These are phyloP conservation scores for Dictyostelium brefeldianum DNA, from an alignment of 78 protist species.

Conservation along the genomic window DNA sequence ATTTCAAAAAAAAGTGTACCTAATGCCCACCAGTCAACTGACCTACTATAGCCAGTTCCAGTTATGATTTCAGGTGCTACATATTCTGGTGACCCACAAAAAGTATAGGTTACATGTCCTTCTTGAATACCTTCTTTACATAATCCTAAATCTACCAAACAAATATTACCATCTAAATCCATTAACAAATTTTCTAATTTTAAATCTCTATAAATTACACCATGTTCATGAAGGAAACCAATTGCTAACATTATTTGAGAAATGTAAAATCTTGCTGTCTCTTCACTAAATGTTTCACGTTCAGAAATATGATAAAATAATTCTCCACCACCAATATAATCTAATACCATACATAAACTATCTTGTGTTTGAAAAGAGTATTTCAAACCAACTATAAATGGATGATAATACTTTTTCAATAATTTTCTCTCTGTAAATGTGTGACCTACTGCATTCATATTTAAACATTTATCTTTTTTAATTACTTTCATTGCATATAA, in stretches of 20 bases:
- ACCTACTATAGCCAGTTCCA: constrained; percentile 88
- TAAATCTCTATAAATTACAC: constrained; percentile 94
- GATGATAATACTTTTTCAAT: constrained; percentile 80
- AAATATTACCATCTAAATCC: constrained; percentile 94
- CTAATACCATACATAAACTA: constrained; percentile 92
- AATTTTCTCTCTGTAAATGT: constrained; percentile 91
- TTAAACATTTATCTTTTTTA: constrained; percentile 81
- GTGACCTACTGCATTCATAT: constrained; percentile 92
- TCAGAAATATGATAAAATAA: constrained; percentile 93
- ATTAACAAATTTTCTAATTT: constrained; percentile 96
- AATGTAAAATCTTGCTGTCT: constrained; percentile 91
- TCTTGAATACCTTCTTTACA: constrained; percentile 86
- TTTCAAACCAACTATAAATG: constrained; percentile 93
- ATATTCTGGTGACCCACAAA: constrained; percentile 98
- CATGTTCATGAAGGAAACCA: constrained; percentile 91
- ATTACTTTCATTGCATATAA: constrained; percentile 92
- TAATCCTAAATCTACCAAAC: constrained; percentile 94
- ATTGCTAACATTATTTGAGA: constrained; percentile 95
- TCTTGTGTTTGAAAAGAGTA: constrained; percentile 95
- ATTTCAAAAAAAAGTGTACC: constrained; percentile 95
- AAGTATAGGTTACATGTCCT: constrained; percentile 87
- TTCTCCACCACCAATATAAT: constrained; percentile 97
- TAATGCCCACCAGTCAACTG: constrained; percentile 97
- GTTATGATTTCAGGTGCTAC: constrained; percentile 93
- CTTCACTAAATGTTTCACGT: constrained; percentile 87